Conservation (phyloP, 2,329 filamentous ascomycete genomes). For the Coniochaeta hoffmannii region DNA sequence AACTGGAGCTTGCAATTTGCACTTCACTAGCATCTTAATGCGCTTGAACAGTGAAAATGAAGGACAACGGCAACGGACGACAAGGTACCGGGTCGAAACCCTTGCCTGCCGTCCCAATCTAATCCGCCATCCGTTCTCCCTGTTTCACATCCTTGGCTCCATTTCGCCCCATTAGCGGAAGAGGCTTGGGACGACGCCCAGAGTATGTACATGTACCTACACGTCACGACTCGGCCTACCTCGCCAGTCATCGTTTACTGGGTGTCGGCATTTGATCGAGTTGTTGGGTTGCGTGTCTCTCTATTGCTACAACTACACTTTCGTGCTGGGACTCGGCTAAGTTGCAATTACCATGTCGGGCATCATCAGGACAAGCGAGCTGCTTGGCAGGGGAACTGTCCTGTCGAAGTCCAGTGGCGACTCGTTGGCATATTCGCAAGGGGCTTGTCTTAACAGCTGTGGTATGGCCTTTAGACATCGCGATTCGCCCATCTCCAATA, state of each 20-base stretch:
- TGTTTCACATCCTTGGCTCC: constrained; percentile 1
- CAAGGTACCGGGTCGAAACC: neutral
- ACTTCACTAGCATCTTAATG: neutral
- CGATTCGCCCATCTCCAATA: neutral
- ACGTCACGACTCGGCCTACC: neutral
- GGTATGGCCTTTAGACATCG: neutral
- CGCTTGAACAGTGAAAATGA: neutral
- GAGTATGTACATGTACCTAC: neutral
- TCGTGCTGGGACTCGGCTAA: neutral
- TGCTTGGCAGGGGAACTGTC: neutral
- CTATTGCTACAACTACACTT: neutral
- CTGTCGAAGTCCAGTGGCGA: neutral
- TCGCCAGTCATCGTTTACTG: neutral
- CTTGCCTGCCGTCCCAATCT: neutral
- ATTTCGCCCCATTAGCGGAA: neutral
- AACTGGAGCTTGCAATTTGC: constrained; percentile 1
- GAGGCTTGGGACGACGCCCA: neutral
- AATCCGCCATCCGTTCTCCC: neutral
- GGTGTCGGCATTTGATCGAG: neutral
- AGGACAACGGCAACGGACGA: neutral
- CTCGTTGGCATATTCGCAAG: neutral
- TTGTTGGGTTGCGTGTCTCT: neutral
- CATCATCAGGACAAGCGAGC: neutral
- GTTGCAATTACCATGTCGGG: neutral
- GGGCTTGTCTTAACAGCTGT: neutral